Conservation (phyloP, 352 stramenopile species). For the Phytophthora rubi region DNA sequence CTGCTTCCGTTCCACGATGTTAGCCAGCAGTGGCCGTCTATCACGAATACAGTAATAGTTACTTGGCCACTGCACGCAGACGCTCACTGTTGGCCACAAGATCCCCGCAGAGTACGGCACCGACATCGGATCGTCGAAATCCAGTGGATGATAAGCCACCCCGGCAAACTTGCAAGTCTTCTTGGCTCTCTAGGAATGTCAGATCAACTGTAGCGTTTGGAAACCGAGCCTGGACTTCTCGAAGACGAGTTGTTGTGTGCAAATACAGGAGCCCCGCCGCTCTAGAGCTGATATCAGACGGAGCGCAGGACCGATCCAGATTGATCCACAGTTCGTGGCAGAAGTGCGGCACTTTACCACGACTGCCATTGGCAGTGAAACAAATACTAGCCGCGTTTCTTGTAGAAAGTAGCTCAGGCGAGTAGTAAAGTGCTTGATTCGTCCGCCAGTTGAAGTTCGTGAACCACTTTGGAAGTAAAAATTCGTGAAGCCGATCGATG, state of each 20-base stretch:
- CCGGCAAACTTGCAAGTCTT: constrained; percentile 28
- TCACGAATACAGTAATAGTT: constrained; percentile 16
- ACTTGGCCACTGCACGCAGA: constrained; percentile 24
- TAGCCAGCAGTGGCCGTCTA: background rate
- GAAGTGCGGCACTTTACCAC: constrained; percentile 7
- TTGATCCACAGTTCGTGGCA: constrained; percentile 41
- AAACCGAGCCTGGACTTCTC: constrained; percentile 10
- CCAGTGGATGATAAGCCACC: constrained; percentile 8
- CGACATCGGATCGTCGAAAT: constrained; percentile 29
- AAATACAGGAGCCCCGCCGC: constrained; percentile 18
- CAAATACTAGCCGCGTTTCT: constrained; percentile 21
- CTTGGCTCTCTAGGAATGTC: constrained; percentile 31
- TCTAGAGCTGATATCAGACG: background rate
- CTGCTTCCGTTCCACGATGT: background rate
- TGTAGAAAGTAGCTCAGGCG: constrained; percentile 14
- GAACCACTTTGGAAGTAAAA: constrained; percentile 42
- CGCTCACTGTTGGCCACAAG: constrained; percentile 18
- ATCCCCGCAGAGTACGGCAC: constrained; percentile 23
- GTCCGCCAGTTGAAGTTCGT: constrained; percentile 35
- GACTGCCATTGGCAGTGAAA: constrained; percentile 16
- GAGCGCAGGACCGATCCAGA: constrained; percentile 23
- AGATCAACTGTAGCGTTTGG: constrained; percentile 26
- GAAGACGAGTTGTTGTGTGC: constrained; percentile 20
- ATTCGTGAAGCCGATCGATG: constrained; percentile 52
- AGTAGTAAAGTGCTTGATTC: constrained; percentile 42